Percentiles rank a stretch among this genome's conserved stretches.
Conservation (phyloP, 192 early-diverging fungal genomes). For the Umbelopsis ramanniana region DNA sequence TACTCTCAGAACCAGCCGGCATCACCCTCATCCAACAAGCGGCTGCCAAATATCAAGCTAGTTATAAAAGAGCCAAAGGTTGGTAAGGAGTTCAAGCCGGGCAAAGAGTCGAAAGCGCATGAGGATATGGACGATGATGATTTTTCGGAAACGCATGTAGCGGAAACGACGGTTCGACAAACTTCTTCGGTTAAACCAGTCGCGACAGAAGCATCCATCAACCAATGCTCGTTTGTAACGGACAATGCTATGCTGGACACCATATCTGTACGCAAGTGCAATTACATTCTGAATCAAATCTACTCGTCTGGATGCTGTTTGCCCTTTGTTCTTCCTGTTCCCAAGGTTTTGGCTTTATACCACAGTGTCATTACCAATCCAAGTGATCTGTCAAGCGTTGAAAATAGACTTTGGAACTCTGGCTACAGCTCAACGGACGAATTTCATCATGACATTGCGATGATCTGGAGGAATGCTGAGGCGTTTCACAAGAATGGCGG, state of each 20-base stretch:
- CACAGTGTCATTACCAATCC: constrained; percentile 51
- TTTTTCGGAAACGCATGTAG: neutral
- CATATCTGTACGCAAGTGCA: constrained; percentile 8
- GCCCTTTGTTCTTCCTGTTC: constrained; percentile 49
- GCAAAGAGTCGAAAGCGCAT: neutral
- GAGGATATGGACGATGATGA: constrained; percentile 13
- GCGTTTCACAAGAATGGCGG: constrained; percentile 40
- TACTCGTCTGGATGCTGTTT: constrained; percentile 38
- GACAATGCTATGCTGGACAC: constrained; percentile 13
- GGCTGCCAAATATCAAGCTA: neutral
- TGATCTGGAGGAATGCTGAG: constrained; percentile 53
- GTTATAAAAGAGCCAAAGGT: neutral
- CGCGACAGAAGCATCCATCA: neutral
- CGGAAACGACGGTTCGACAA: constrained; percentile 16
- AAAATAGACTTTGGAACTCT: constrained; percentile 56
- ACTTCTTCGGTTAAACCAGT: neutral
- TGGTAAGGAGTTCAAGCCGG: too few species aligned
- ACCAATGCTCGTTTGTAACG: neutral
- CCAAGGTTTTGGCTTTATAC: constrained; percentile 45
- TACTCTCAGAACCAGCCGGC: neutral
- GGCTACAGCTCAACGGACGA: constrained; percentile 44
- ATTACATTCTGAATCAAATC: constrained; percentile 36
- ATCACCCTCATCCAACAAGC: neutral
- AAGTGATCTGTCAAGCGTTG: constrained; percentile 59
- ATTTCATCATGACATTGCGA: constrained; percentile 52